phyloP scores from a whole-genome alignment of 2,329 filamentous ascomycete genomes.

The Chrysoporthe deuterocubensis region DNA sequence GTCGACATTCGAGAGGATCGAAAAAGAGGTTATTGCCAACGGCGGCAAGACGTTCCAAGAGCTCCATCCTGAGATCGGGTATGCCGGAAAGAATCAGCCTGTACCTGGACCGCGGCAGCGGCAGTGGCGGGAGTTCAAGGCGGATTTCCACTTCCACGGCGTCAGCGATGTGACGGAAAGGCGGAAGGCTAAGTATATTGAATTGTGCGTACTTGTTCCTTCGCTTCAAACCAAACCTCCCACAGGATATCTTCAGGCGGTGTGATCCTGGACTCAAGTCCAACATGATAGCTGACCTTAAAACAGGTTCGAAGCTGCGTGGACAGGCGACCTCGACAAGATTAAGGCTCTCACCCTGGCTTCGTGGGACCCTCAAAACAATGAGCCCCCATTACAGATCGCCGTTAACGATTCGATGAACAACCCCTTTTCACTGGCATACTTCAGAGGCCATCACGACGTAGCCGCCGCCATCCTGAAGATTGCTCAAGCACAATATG shows the following conservation, averaged over 20 bases:
- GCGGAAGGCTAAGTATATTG: slow-evolving; percentile 62
- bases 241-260: neutral
- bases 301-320: slow-evolving; percentile 72
- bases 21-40: slow-evolving; percentile 56
- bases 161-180: slow-evolving; percentile 60
- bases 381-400: slow-evolving; percentile 66
- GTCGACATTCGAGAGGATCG: slow-evolving; percentile 57
- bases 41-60: slow-evolving; percentile 71
- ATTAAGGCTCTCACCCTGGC: slow-evolving; percentile 68
- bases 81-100: slow-evolving; percentile 27
- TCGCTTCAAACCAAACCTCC: neutral
- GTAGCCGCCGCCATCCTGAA: slow-evolving; percentile 70
- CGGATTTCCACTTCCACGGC: slow-evolving; percentile 55
- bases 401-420: slow-evolving; percentile 56
- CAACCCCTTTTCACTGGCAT: slow-evolving; percentile 70
- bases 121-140: slow-evolving; percentile 46
- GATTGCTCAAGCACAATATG: slow-evolving; percentile 72
- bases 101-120: slow-evolving; percentile 2
- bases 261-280: neutral
- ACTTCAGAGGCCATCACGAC: slow-evolving; percentile 66
- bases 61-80: slow-evolving; percentile 59
- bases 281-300: slow-evolving; percentile 31
- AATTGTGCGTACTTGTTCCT: slow-evolving; percentile 52
- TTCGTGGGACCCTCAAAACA: slow-evolving; percentile 57
- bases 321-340: slow-evolving; percentile 67